Conservation (phyloP, 225 moss, liverwort and hornwort genomes). For the Pleurozium schreberi region DNA sequence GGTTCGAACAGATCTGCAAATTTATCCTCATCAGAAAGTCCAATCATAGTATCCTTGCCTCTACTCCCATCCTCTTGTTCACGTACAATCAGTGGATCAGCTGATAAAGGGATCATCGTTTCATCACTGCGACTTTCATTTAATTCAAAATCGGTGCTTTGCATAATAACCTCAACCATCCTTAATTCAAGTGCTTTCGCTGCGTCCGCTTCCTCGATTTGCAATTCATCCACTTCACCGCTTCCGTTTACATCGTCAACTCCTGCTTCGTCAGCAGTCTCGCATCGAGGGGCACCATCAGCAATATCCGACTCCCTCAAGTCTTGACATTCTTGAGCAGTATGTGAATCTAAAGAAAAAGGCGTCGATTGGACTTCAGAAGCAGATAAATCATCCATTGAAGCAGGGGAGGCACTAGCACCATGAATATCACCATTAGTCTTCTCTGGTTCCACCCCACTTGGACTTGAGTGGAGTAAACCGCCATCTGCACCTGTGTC, state of each 20-base stretch:
- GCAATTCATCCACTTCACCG: no score
- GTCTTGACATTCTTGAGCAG: not conserved
- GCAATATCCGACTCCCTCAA: no score
- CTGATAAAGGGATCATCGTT: slow-evolving; percentile 20
- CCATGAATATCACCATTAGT: not conserved
- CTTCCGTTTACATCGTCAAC: no score
- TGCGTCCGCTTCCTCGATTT: not conserved
- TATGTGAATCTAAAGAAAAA: not conserved
- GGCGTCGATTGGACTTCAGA: not conserved
- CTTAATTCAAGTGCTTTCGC: slow-evolving; percentile 3
- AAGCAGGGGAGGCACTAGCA: not conserved
- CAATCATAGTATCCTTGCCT: slow-evolving; percentile 21
- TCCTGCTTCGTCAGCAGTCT: no score
- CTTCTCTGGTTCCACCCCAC: not conserved
- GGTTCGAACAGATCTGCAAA: slow-evolving; percentile 27
- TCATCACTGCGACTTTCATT: slow-evolving; percentile 16
- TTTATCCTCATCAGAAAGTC: slow-evolving; percentile 24
- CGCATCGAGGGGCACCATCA: no score
- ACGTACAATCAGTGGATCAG: slow-evolving; percentile 9
- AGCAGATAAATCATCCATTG: not conserved
- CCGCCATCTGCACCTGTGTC: not conserved
- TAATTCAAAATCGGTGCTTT: not conserved
- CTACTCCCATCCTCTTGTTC: slow-evolving; percentile 6
- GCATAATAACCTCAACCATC: slow-evolving; percentile 20
- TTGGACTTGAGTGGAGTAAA: not conserved